Evolutionary conservation across 805 yeast genomes (phyloP).

Genomic region (Schizosaccharomyces osmophilus): DNA sequence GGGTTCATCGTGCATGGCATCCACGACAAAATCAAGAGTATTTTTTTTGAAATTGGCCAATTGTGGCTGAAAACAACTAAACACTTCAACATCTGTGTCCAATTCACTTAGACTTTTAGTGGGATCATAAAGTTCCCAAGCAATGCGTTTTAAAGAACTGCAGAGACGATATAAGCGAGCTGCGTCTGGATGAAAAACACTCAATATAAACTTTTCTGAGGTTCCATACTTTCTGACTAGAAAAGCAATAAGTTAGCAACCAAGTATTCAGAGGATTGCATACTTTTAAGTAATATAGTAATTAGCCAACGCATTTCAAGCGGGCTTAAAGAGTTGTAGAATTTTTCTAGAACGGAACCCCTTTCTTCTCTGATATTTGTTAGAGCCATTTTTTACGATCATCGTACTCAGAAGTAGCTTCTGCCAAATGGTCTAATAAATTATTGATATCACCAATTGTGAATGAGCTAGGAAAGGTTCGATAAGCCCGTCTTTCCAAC

Average conservation of each 20-base stretch:
- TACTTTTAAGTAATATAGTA: slow-evolving; percentile 34
- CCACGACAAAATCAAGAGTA: slow-evolving; percentile 24
- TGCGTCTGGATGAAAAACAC: slow-evolving; percentile 62
- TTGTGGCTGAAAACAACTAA: slow-evolving; percentile 52
- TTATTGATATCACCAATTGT: slow-evolving; percentile 27
- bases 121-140: slow-evolving; percentile 32
- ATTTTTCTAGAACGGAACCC: slow-evolving; percentile 21
- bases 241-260: background rate
- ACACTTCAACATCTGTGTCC: slow-evolving; percentile 21
- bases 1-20: slow-evolving; percentile 13
- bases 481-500: slow-evolving; percentile 25
- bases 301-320: slow-evolving; percentile 46
- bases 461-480: slow-evolving; percentile 15
- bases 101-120: slow-evolving; percentile 15
- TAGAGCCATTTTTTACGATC: background rate
- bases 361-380: slow-evolving; percentile 15
- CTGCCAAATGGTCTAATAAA: slow-evolving; percentile 22
- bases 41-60: slow-evolving; percentile 33
- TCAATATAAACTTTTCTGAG: slow-evolving; percentile 32
- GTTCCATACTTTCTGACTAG: slow-evolving; percentile 21
- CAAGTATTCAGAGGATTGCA: slow-evolving; percentile 4
- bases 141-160: slow-evolving; percentile 34
- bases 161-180: slow-evolving; percentile 37
- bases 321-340: slow-evolving; percentile 29
- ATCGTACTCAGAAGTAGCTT: background rate